Percentiles rank a stretch among this genome's conserved stretches.
phyloP scores from a whole-genome alignment of 2,329 filamentous ascomycete genomes.

The Calonectria pteridis region DNA sequence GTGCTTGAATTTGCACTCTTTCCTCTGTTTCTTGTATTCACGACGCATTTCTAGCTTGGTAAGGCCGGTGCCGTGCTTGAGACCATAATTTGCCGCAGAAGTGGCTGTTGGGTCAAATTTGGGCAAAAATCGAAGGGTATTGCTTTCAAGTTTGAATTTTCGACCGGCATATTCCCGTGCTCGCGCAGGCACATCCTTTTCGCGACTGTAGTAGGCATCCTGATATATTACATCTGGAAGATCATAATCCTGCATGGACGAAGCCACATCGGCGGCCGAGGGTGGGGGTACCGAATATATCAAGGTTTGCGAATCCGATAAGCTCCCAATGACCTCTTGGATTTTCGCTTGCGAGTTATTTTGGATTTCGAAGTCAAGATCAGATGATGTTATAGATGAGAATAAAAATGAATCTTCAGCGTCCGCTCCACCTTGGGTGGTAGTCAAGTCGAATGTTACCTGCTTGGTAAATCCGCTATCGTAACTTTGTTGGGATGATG shows the following conservation, averaged over 20 bases:
- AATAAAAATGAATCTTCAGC: conserved; percentile 27
- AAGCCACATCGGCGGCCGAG: conserved; percentile 35
- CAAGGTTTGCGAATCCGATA: conserved; percentile 29
- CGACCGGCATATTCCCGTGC: conserved; percentile 87
- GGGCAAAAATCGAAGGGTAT: conserved; percentile 82
- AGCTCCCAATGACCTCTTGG: conserved; percentile 28
- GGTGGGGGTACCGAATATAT: conserved; percentile 46
- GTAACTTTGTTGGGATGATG: conserved; percentile 63
- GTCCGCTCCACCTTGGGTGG: neutral
- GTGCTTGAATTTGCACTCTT: conserved; percentile 65
- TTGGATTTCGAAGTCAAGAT: conserved; percentile 8
- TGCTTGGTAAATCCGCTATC: conserved; percentile 42
- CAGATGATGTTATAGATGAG: conserved; percentile 32
- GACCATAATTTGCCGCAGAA: conserved; percentile 67
- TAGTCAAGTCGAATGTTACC: conserved; percentile 38
- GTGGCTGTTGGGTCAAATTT: conserved; percentile 76
- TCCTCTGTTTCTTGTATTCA: conserved; percentile 60
- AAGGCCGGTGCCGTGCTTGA: conserved; percentile 59
- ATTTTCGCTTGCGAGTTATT: conserved; percentile 26
- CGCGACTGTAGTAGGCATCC: conserved; percentile 86
- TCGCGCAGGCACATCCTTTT: conserved; percentile 83
- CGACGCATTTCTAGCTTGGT: conserved; percentile 66
- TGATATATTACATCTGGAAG: conserved; percentile 82
- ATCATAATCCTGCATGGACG: conserved; percentile 40
- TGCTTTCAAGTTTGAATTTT: conserved; percentile 83